Percentiles rank a stretch among this genome's conserved stretches.
These are phyloP conservation scores for Colletotrichum costaricense DNA, from an alignment of 2,329 filamentous ascomycete species.

Conservation along the genomic window DNA sequence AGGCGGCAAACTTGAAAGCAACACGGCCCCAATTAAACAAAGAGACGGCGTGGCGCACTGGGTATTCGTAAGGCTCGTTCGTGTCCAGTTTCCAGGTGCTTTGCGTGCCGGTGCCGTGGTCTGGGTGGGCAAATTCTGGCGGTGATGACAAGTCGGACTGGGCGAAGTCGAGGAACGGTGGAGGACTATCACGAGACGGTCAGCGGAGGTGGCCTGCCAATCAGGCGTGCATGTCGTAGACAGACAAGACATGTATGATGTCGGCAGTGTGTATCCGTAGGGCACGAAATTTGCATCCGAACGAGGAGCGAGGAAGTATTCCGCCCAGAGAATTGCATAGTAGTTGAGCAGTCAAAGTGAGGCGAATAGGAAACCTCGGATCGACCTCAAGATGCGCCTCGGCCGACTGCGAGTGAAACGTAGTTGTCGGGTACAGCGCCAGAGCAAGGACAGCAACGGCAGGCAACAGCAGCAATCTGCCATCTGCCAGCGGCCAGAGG, in stretches of 20 bases:
- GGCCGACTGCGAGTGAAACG: slow-evolving; percentile 20
- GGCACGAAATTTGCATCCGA: background rate
- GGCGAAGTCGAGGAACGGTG: background rate
- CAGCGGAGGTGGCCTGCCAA: slow-evolving; percentile 8
- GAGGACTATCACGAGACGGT: slow-evolving; percentile 10
- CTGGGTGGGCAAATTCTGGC: slow-evolving; percentile 1
- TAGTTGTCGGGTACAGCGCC: slow-evolving; percentile 3
- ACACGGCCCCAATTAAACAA: slow-evolving; percentile 12
- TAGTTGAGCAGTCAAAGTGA: background rate
- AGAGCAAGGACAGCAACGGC: background rate
- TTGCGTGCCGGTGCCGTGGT: background rate
- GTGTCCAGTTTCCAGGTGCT: background rate
- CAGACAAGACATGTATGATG: background rate
- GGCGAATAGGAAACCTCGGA: slow-evolving; percentile 3
- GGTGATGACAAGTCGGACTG: slow-evolving; percentile 14
- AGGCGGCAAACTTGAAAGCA: background rate
- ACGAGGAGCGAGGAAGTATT: background rate
- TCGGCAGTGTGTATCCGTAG: background rate
- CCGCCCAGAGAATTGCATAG: background rate
- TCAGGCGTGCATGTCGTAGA: background rate
- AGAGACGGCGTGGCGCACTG: slow-evolving; percentile 12
- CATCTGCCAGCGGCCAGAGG: background rate
- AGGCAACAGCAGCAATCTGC: background rate
- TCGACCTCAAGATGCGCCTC: slow-evolving; percentile 2
- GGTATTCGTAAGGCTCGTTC: slow-evolving; percentile 7